phyloP scores from a whole-genome alignment of 2,329 filamentous ascomycete species.

The Epichloe aotearoae region DNA sequence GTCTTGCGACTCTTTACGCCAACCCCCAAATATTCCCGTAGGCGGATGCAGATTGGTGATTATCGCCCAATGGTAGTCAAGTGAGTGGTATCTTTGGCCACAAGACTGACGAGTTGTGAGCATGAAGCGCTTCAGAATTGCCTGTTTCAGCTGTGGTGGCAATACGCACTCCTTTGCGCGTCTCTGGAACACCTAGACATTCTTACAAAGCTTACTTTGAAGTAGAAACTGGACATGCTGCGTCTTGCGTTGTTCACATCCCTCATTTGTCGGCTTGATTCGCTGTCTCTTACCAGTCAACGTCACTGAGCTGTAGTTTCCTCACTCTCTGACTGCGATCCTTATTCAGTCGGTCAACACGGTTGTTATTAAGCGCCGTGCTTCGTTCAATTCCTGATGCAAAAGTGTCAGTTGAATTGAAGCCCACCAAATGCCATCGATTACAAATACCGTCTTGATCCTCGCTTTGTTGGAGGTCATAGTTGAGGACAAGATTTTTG shows the following conservation, averaged over 20 bases:
- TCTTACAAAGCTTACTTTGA: not conserved
- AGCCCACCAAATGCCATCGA: not conserved
- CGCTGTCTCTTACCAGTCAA: conserved; percentile 66
- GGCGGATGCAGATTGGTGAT: not conserved
- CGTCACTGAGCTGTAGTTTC: conserved; percentile 88
- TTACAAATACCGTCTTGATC: conserved; percentile 57
- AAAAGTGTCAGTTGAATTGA: conserved; percentile 1
- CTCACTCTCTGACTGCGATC: conserved; percentile 71
- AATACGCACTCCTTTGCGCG: not conserved
- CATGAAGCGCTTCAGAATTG: not conserved
- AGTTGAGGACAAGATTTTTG: conserved; percentile 94
- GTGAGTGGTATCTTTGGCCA: not conserved
- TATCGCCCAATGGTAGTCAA: not conserved
- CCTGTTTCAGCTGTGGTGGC: not conserved
- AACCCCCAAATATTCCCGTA: not conserved
- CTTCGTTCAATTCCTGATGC: conserved; percentile 37
- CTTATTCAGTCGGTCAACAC: conserved; percentile 40
- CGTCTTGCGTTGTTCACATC: not conserved
- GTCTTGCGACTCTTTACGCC: too few species aligned
- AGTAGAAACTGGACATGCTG: not conserved
- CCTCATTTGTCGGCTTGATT: not conserved
- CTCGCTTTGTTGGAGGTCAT: conserved; percentile 78
- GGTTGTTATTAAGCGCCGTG: conserved; percentile 36
- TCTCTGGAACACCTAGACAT: too few species aligned
- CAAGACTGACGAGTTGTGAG: not conserved